Percentiles rank a stretch among this genome's conserved stretches.
phyloP scores from a whole-genome alignment of 441 rosid genomes.

The Pelargonium australe region DNA sequence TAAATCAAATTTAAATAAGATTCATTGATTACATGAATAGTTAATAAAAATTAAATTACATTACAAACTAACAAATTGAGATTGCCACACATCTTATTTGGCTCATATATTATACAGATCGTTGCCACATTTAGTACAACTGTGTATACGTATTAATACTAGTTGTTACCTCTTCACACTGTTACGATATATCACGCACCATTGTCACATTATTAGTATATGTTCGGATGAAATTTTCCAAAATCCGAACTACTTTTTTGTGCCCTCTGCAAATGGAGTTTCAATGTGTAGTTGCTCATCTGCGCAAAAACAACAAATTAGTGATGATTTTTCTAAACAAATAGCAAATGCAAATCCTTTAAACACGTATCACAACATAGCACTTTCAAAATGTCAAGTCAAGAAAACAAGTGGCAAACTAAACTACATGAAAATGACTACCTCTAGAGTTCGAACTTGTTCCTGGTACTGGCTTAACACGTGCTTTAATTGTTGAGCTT shows the following conservation, averaged over 20 bases:
- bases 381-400: background rate
- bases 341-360: background rate
- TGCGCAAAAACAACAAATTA: conserved; percentile 20
- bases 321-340: background rate
- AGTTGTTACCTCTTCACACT: background rate
- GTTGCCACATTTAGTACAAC: too few species aligned
- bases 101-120: background rate
- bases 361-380: too few species aligned
- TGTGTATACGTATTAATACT: too few species aligned
- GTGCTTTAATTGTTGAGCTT: conserved; percentile 36
- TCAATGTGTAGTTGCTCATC: conserved; percentile 41
- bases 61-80: too few species aligned
- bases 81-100: background rate
- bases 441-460: conserved; percentile 39
- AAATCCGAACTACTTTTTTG: conserved; percentile 27
- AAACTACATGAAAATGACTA: conserved; percentile 7
- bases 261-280: conserved; percentile 43
- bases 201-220: conserved; percentile 13
- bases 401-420: background rate
- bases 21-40: too few species aligned
- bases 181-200: too few species aligned
- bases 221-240: conserved; percentile 29
- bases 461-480: conserved; percentile 42
- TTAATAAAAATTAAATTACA: too few species aligned
- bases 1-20: too few species aligned